Conservation (phyloP, 1,139 yeast species). For the Pichia sp. region DNA sequence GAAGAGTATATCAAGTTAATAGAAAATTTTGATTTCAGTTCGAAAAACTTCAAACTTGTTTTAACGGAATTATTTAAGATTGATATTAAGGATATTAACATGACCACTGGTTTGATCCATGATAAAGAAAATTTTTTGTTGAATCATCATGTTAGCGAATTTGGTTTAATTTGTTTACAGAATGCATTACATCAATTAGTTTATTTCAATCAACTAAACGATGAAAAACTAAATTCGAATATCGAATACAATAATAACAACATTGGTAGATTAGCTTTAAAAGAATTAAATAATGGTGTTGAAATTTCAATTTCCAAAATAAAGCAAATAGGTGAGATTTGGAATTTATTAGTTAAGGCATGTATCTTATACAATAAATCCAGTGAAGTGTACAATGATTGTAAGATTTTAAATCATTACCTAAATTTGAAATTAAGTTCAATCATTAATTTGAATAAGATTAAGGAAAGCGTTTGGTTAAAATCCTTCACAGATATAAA, state of each 20-base stretch:
- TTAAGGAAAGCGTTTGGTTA: conserved; percentile 32
- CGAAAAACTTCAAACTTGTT: conserved; percentile 26
- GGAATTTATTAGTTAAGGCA: conserved; percentile 27
- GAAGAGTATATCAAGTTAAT: conserved; percentile 25
- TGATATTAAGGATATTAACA: conserved; percentile 17
- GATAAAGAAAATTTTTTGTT: conserved; percentile 22
- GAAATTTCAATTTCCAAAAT: conserved; percentile 10
- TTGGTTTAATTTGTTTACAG: conserved; percentile 34
- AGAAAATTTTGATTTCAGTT: conserved; percentile 27
- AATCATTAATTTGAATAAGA: conserved; percentile 26
- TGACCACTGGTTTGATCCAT: conserved; percentile 19
- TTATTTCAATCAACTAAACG: conserved; percentile 21
- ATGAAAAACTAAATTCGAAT: not conserved
- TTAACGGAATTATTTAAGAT: conserved; percentile 24
- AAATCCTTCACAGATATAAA: conserved; percentile 29
- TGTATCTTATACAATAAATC: conserved; percentile 24
- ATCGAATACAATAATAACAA: not conserved
- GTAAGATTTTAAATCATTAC: conserved; percentile 28
- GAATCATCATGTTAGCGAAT: conserved; percentile 32
- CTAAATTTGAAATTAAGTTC: conserved; percentile 27
- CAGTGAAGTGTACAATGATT: conserved; percentile 27
- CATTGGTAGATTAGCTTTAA: not conserved
- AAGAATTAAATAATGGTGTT: conserved; percentile 12
- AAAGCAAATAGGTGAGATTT: conserved; percentile 24
- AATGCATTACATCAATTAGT: conserved; percentile 34